phyloP scores from a whole-genome alignment of 1,284 basidiomycete species.

The Pulveroboletus sp. region DNA sequence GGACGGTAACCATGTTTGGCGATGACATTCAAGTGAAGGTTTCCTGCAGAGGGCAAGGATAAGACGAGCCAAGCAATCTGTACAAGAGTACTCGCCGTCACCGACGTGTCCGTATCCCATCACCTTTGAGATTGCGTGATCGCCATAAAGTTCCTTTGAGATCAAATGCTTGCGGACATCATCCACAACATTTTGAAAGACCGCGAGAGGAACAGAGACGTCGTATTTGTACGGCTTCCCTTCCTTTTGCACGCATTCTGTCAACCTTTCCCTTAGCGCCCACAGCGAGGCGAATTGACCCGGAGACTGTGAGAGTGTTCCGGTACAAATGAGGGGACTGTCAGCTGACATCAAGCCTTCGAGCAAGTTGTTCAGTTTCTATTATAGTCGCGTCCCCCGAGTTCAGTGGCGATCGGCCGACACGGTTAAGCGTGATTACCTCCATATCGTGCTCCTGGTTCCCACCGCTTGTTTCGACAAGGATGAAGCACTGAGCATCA shows the following conservation, averaged over 20 bases:
- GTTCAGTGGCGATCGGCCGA: conserved; percentile 17
- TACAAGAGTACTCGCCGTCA: conserved; percentile 64
- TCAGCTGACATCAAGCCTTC: conserved; percentile 80
- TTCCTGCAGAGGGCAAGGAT: conserved; percentile 53
- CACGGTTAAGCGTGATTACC: conserved; percentile 45
- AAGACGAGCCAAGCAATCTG: background rate
- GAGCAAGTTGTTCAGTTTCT: conserved; percentile 89
- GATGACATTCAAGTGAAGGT: conserved; percentile 94
- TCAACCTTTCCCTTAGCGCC: conserved; percentile 92
- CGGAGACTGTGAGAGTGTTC: conserved; percentile 91
- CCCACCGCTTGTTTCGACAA: conserved; percentile 95
- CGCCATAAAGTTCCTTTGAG: conserved; percentile 72
- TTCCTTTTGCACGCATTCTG: conserved; percentile 92
- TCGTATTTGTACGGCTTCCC: conserved; percentile 99
- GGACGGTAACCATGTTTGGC: conserved; percentile 76
- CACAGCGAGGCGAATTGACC: conserved; percentile 90
- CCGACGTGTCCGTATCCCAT: conserved; percentile 97
- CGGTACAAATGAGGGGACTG: conserved; percentile 80
- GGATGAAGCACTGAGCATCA: conserved; percentile 86
- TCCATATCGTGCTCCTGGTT: conserved; percentile 94
- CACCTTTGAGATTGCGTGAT: conserved; percentile 77
- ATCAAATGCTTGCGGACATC: conserved; percentile 73
- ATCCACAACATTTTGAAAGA: conserved; percentile 91
- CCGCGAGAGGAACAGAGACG: conserved; percentile 85
- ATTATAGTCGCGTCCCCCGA: conserved; percentile 4